phyloP scores from a whole-genome alignment of 164 flowering plant species.

The Pachysandra terminalis region DNA sequence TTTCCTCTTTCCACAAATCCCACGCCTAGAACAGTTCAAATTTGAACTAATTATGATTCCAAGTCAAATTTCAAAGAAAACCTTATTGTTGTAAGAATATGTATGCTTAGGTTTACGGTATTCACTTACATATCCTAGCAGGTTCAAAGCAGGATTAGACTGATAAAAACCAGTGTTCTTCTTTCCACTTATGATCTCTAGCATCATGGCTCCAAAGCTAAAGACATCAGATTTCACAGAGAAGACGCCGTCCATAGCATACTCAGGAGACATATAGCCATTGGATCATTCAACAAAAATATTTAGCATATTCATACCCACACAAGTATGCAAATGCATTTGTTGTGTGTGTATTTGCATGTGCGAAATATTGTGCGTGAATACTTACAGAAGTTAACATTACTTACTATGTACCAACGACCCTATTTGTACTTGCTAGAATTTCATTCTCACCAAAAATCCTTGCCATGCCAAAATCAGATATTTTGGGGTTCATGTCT shows the following conservation, averaged over 20 bases:
- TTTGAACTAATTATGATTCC: background rate
- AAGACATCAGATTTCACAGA: background rate
- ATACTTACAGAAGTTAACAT: too few species aligned
- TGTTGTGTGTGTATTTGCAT: too few species aligned
- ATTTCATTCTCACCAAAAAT: background rate
- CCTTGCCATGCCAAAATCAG: conserved; percentile 1
- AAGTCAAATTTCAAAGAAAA: too few species aligned
- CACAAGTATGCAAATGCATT: background rate
- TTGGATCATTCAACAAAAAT: background rate
- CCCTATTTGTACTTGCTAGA: background rate
- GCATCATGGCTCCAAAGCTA: background rate
- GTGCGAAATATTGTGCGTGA: too few species aligned
- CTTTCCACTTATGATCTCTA: background rate
- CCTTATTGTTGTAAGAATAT: too few species aligned
- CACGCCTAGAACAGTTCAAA: background rate
- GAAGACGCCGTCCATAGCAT: background rate
- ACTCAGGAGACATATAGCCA: conserved; percentile 3
- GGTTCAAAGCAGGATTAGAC: background rate
- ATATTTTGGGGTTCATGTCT: background rate
- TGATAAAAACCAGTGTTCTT: background rate
- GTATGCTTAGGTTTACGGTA: too few species aligned
- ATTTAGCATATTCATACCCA: background rate
- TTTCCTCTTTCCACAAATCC: background rate
- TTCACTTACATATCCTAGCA: background rate
- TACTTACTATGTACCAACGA: background rate